phyloP scores from a whole-genome alignment of 805 yeast genomes.

The Brettanomyces anomalus region DNA sequence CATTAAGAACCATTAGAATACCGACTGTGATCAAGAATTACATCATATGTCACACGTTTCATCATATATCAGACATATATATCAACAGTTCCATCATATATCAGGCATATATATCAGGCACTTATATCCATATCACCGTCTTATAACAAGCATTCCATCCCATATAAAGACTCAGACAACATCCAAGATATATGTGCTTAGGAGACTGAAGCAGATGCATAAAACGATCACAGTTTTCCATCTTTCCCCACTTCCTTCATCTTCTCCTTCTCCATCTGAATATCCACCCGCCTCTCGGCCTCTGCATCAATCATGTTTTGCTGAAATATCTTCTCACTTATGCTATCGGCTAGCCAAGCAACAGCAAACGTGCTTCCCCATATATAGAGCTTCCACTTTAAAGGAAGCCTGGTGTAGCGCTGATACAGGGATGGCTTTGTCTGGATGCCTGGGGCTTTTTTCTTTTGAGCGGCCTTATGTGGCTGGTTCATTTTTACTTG shows the following conservation, averaged over 20 bases:
- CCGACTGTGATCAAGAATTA: too few relatives aligned
- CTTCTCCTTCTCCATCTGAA: constrained; percentile 13
- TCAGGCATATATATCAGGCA: too few relatives aligned
- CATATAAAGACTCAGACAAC: too few relatives aligned
- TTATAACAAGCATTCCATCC: too few relatives aligned
- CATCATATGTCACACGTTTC: too few relatives aligned
- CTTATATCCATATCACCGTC: too few relatives aligned
- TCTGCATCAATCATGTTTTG: constrained; percentile 24
- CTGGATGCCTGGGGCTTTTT: background rate
- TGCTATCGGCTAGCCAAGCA: constrained; percentile 23
- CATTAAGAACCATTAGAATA: too few relatives aligned
- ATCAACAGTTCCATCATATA: too few relatives aligned
- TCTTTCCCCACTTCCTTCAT: constrained; percentile 2
- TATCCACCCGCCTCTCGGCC: constrained; percentile 23
- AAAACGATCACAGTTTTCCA: too few relatives aligned
- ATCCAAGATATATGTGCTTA: too few relatives aligned
- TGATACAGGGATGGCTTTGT: constrained; percentile 6
- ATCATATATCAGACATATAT: too few relatives aligned
- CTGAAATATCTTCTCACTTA: constrained; percentile 21
- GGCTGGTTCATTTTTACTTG: background rate
- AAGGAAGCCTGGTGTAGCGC: constrained; percentile 18
- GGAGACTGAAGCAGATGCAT: too few relatives aligned
- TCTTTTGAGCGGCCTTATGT: background rate
- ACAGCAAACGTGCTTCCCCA: constrained; percentile 24
- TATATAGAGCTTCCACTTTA: constrained; percentile 23